Base-by-base conservation (phyloP, 768 basidiomycete genomes). In the Suillus placidus region DNA sequence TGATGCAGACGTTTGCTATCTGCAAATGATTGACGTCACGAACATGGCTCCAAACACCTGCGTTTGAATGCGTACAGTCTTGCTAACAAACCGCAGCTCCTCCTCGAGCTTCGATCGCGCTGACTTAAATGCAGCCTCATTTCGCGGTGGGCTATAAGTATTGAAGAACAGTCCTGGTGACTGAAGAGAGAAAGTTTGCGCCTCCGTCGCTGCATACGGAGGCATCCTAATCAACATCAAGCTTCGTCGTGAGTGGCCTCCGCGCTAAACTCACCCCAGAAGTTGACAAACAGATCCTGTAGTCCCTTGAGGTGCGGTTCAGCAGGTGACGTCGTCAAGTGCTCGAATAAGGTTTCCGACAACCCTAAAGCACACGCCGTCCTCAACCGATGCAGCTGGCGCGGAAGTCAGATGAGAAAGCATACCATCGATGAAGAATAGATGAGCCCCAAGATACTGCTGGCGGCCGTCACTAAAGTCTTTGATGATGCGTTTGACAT, bases 341-440 rank as follows among this genome's bases (percentile, higher is more conserved):
- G 86, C 69, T 92, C 82, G 69, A 97, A 91, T 38, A 98, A 81
- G 23, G 80, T 77, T 68, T 99, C 96, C 30, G 88, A 79, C 66
- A 98, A 81, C 13, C 88, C 97, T 96, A 67, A 18, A 64, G 42
- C 45, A 45, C 42, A 62, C 42, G 63, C 49, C 26, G 51, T 68
- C n/a, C 65, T 32, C 63, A 40, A 61, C 56, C n/a, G 9, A 42
- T 43, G 58, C 54, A 13, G 6, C n/a, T 32, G 40, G 1, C 18
- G 37, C 51, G n/a, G 32, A 61, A 35, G 61, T 61, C 26, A 8
- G 49, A 65, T 13, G 57, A 32, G 38, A 20, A 72, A 76, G 57
- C 87, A 70, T 65, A 89, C 97, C 92, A 73, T 98, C 97, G 66
- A 96, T 83, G 76, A 99, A 99, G 84, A 95, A 96, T 64, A 98